phyloP scores from a whole-genome alignment of 1,139 yeast species.

The Yamadazyma atlantica region DNA sequence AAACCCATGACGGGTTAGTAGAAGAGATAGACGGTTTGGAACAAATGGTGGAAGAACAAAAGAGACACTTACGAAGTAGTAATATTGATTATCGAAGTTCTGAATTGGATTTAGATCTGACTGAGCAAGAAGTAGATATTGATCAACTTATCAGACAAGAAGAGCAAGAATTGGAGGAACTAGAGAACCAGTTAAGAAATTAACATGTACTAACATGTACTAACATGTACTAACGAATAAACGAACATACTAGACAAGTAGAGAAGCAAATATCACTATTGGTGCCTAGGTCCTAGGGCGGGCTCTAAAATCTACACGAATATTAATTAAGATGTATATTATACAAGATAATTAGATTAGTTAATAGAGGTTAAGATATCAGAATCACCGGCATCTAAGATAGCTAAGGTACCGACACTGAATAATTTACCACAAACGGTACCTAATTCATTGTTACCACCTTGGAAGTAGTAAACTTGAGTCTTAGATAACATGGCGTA shows the following conservation, averaged over 20 bases:
- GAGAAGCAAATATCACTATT: too few relatives aligned
- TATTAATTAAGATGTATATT: constrained; percentile 9
- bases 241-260: too few relatives aligned
- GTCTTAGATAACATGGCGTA: constrained; percentile 99
- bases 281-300: neutral
- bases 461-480: constrained; percentile 97
- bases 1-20: constrained; percentile 21
- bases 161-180: constrained; percentile 31
- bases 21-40: constrained; percentile 31
- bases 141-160: constrained; percentile 34
- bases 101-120: constrained; percentile 8
- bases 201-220: too few relatives aligned
- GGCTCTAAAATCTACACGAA: constrained; percentile 2
- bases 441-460: constrained; percentile 99
- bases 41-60: constrained; percentile 27
- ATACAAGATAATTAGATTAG: constrained; percentile 12
- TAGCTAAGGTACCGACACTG: constrained; percentile 98
- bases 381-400: constrained; percentile 99
- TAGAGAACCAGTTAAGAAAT: constrained; percentile 32
- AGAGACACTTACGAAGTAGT: constrained; percentile 24
- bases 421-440: constrained; percentile 99
- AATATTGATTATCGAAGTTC: constrained; percentile 16
- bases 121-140: constrained; percentile 20
- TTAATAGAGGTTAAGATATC: constrained; percentile 74
- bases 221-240: too few relatives aligned